phyloP scores from a whole-genome alignment of 2,329 filamentous ascomycete species.

The Nigrospora osmanthi region DNA sequence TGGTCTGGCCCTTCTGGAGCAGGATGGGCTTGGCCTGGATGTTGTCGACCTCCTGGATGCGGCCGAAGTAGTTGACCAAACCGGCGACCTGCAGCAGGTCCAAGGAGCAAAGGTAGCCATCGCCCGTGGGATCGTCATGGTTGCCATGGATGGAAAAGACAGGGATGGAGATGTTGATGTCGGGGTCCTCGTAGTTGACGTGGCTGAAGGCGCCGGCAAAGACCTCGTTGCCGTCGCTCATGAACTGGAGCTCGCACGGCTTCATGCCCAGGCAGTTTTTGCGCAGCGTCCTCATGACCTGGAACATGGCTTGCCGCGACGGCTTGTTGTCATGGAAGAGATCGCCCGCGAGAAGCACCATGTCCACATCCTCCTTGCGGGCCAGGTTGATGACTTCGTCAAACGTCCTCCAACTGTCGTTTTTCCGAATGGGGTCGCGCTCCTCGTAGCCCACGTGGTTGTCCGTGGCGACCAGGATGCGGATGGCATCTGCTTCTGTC shows the following conservation, averaged over 20 bases:
- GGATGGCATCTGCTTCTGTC: conserved; percentile 70
- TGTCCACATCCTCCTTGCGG: conserved; percentile 84
- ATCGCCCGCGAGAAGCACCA: conserved; percentile 91
- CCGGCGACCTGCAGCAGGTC: conserved; percentile 88
- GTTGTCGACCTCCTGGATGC: conserved; percentile 85
- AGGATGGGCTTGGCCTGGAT: conserved; percentile 88
- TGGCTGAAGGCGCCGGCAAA: conserved; percentile 87
- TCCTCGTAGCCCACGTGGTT: conserved; percentile 98
- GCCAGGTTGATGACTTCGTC: conserved; percentile 91
- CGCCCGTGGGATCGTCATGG: conserved; percentile 95
- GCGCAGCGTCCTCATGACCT: conserved; percentile 90
- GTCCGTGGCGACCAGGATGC: conserved; percentile 88
- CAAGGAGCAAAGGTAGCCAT: conserved; percentile 83
- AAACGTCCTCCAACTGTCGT: conserved; percentile 95
- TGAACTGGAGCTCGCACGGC: conserved; percentile 87
- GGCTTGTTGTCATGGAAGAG: conserved; percentile 98
- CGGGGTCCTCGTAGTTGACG: conserved; percentile 95
- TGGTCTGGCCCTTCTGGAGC: conserved; percentile 87
- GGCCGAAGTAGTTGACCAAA: conserved; percentile 91
- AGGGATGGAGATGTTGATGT: conserved; percentile 95
- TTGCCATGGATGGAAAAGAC: conserved; percentile 99
- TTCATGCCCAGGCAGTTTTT: conserved; percentile 94
- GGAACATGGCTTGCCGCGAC: conserved; percentile 89
- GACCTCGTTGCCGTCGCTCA: conserved; percentile 86
- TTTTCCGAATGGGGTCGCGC: conserved; percentile 84